Evolutionary conservation across 176 grass and related monocot genomes (phyloP), one percentile per base, ranked within the genome.

Genomic region (Avena sativa): DNA sequence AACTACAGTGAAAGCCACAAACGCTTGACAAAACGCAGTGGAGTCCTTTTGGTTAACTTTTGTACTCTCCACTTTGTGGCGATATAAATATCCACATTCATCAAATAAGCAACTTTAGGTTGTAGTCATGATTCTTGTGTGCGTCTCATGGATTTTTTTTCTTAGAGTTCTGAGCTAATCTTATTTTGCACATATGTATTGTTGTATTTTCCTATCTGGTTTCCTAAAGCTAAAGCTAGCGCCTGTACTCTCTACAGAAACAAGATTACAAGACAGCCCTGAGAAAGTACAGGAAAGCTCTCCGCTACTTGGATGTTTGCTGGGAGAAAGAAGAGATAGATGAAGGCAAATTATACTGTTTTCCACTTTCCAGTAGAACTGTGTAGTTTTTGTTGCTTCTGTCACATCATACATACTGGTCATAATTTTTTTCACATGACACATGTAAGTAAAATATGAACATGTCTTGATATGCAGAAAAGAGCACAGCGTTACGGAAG

Each of bases 311-410:
- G 83, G 97, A 99, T 78, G 85, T 96, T 89, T 96, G 97, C 87
- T 96, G 97, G 97, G 94, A 99, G 76, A 99, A 99, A 87, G 97
- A 99, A 91, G 97, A 94, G 83, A 99, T 99, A 85, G 94, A 99
- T 67, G 97, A 99, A 94, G 97, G 94, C 57, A 72, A 82, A 80
- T 69, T 70, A 85, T 77, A 68, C 65, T 82, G 64, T 64, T 84
- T 84, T 81, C 21, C 47, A 38, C 44, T 68, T 76, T 75, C 26
- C 58, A 52, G 20, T 81, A 10, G 5, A 25, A 79, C 7, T 85
- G 23, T 80, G 76, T 20, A 53, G 49, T 30, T 81, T 66, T 84
- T 67, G 16, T 69, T 71, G 16, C 64, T 88, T 62, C 61, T 57
- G 20, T 58, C 51, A 52, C 85, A 69, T 88, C n/a, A 46, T 88